Conservation (phyloP, 768 basidiomycete genomes). For the Rhodotorula babjevae region DNA sequence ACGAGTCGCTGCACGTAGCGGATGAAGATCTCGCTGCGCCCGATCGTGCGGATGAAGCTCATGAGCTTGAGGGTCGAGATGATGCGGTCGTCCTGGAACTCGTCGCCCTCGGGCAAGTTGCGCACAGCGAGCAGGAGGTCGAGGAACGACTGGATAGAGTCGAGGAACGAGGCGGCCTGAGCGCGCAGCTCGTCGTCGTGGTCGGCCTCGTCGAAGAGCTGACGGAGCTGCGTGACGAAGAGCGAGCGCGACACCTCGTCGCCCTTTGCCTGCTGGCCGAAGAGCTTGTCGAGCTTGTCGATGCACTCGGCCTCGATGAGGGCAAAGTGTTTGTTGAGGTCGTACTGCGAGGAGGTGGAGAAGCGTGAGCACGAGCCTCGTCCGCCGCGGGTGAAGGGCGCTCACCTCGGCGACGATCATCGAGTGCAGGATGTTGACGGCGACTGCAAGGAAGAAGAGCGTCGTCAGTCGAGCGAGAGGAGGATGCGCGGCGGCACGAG, state of each 20-base stretch:
- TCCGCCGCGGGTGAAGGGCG: no score
- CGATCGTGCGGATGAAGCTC: slow-evolving; percentile 77
- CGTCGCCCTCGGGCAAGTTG: slow-evolving; percentile 83
- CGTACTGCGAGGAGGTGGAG: slow-evolving; percentile 59
- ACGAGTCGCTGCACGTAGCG: slow-evolving; percentile 94
- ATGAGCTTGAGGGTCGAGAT: slow-evolving; percentile 67
- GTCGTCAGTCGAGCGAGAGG: no score
- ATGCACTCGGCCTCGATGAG: slow-evolving; percentile 89
- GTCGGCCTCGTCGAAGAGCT: slow-evolving; percentile 76
- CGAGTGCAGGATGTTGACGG: slow-evolving; percentile 85
- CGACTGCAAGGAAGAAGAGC: slow-evolving; percentile 44
- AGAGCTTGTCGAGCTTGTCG: slow-evolving; percentile 79
- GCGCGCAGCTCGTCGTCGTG: slow-evolving; percentile 74
- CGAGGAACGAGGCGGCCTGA: slow-evolving; percentile 73
- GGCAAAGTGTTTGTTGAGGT: slow-evolving; percentile 75
- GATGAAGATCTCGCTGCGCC: slow-evolving; percentile 83
- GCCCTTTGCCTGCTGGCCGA: slow-evolving; percentile 83
- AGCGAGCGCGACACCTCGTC: slow-evolving; percentile 60
- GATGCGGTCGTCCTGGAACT: slow-evolving; percentile 88
- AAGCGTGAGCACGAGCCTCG: no score
- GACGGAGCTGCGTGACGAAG: slow-evolving; percentile 83
- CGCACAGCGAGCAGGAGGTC: slow-evolving; percentile 81
- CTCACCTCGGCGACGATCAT: slow-evolving; percentile 68
- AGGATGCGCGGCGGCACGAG: no score
- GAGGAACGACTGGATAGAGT: slow-evolving; percentile 86